Conservation (phyloP, 2,329 filamentous ascomycete genomes). For the Ophiostoma piceae region DNA sequence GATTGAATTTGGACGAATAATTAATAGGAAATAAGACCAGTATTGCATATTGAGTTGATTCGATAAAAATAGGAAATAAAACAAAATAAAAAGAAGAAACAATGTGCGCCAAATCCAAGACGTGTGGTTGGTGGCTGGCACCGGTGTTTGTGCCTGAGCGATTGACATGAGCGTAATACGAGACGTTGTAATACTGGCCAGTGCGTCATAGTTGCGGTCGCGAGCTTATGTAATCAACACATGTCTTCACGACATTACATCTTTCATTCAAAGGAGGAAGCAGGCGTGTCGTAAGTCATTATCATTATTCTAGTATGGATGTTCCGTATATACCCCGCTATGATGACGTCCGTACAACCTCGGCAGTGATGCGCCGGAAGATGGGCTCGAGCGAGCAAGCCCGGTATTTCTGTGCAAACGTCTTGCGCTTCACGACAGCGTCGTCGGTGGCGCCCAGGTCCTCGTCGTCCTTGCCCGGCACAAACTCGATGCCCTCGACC, state of each 20-base stretch:
- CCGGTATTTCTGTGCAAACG: conserved; percentile 66
- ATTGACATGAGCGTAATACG: not conserved
- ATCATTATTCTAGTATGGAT: not conserved
- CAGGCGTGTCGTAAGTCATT: not conserved
- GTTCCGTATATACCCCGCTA: not conserved
- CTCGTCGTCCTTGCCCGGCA: conserved; percentile 18
- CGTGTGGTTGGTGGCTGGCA: not conserved
- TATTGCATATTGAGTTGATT: not conserved
- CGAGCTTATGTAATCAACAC: not conserved
- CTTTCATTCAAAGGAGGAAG: not conserved
- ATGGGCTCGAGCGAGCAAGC: conserved; percentile 65
- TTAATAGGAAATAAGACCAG: not conserved
- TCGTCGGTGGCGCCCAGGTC: not conserved
- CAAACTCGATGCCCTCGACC: conserved; percentile 53
- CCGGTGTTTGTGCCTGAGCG: not conserved
- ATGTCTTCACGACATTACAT: not conserved
- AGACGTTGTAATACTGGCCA: not conserved
- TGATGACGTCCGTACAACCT: conserved; percentile 36
- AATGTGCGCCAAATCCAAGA: not conserved
- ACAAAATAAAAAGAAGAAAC: not conserved
- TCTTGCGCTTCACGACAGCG: conserved; percentile 33
- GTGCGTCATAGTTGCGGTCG: not conserved
- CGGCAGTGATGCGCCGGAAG: conserved; percentile 59
- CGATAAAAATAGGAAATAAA: not conserved
- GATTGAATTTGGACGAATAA: not conserved